Percentiles rank a stretch among this genome's conserved stretches.
Conservation (phyloP, 257 asterid genomes). For the Solanum appendiculatum region DNA sequence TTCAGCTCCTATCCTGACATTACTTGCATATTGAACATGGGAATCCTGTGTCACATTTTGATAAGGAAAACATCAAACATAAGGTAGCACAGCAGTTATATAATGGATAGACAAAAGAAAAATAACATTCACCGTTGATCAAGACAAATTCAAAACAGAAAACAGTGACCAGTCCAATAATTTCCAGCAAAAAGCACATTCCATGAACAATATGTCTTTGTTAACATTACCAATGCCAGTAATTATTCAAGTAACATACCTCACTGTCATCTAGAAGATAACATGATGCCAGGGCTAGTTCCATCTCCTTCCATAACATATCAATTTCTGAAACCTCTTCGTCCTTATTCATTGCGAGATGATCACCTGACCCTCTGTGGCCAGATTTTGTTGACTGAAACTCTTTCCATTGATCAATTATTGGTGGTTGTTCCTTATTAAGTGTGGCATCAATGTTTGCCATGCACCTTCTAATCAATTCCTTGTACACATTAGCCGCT, state of each 20-base stretch:
- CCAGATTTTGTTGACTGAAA: constrained; percentile 34
- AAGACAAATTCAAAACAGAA: not conserved
- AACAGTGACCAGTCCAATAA: not conserved
- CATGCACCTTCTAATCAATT: constrained; percentile 76
- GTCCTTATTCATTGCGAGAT: constrained; percentile 14
- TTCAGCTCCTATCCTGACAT: constrained; percentile 21
- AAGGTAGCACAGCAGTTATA: not conserved
- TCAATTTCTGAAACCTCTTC: constrained; percentile 80
- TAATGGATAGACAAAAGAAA: not conserved
- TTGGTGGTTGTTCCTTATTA: constrained; percentile 55
- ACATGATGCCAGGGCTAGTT: constrained; percentile 79
- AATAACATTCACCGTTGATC: not conserved
- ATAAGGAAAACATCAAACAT: not conserved
- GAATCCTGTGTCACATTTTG: constrained; percentile 29
- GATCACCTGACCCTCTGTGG: constrained; percentile 23
- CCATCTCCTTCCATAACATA: constrained; percentile 95
- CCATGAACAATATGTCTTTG: not conserved
- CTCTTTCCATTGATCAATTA: constrained; percentile 83
- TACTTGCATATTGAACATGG: constrained; percentile 14
- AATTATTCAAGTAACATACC: constrained; percentile 25
- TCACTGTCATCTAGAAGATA: constrained; percentile 65
- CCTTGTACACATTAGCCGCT: constrained; percentile 76
- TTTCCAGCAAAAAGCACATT: not conserved
- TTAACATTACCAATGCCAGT: not conserved
- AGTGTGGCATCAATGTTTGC: constrained; percentile 72